phyloP scores from a whole-genome alignment of 73 alveolate genomes.

The Durusdinium trenchii region DNA sequence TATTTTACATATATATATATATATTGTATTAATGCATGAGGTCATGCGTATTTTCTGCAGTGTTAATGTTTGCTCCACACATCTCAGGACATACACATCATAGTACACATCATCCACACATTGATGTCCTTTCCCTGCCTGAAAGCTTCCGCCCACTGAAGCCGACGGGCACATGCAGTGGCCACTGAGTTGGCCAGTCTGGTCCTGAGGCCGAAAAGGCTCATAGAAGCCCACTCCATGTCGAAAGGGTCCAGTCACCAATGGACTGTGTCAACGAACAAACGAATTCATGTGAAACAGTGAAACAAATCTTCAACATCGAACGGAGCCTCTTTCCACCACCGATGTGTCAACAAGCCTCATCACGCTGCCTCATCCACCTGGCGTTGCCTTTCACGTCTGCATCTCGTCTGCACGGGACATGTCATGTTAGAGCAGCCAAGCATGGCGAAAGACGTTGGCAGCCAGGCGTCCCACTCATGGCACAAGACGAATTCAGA shows the following conservation, averaged over 20 bases:
- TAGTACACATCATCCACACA: background rate
- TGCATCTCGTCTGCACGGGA: too few species aligned
- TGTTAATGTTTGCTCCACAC: background rate
- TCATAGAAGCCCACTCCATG: background rate
- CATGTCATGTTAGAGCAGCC: too few species aligned
- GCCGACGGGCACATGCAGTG: constrained; percentile 21
- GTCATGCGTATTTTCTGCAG: background rate
- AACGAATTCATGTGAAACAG: background rate
- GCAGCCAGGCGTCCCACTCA: too few species aligned
- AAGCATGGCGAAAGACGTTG: too few species aligned
- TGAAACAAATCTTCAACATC: background rate
- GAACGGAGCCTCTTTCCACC: background rate
- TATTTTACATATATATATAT: too few species aligned
- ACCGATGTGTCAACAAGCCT: background rate
- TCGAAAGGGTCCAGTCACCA: background rate
- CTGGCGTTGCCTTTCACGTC: too few species aligned
- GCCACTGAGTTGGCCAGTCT: too few species aligned
- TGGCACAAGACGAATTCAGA: too few species aligned
- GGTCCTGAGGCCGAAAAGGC: too few species aligned
- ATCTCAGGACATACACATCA: background rate
- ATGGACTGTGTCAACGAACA: background rate
- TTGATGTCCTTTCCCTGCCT: background rate
- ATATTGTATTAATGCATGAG: too few species aligned
- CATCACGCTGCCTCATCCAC: too few species aligned
- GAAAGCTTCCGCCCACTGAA: constrained; percentile 77